Evolutionary conservation across 2,329 filamentous ascomycete genomes (phyloP).

Genomic region (Ciborinia camelliae): DNA sequence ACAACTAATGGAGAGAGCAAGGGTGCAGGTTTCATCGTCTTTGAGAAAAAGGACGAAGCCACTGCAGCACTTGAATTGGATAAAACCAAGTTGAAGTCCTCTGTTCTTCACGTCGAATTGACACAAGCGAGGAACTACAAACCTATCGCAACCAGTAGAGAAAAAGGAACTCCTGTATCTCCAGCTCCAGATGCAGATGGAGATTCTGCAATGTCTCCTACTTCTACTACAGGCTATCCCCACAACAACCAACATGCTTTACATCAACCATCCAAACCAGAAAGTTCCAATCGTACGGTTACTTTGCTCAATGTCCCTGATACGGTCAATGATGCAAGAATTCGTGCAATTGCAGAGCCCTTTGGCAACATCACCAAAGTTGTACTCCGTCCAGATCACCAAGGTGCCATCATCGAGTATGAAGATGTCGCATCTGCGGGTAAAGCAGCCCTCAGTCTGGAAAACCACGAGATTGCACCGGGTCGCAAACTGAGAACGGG

Average conservation of each 20-base stretch:
- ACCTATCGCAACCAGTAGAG: conserved; percentile 47
- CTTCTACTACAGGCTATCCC: conserved; percentile 25
- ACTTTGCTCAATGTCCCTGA: conserved; percentile 84
- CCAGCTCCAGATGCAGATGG: conserved; percentile 37
- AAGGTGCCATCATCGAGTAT: conserved; percentile 84
- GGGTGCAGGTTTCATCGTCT: conserved; percentile 79
- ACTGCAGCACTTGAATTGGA: conserved; percentile 66
- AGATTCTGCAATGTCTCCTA: conserved; percentile 36
- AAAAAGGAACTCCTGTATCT: conserved; percentile 37
- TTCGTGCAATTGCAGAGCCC: conserved; percentile 68
- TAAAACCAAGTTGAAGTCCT: conserved; percentile 64
- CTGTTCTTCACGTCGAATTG: conserved; percentile 64
- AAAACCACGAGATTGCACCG: conserved; percentile 51
- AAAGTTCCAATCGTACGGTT: conserved; percentile 66
- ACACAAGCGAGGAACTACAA: conserved; percentile 56
- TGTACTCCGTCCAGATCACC: conserved; percentile 73
- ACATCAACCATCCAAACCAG: conserved; percentile 43
- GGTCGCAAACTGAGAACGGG: conserved; percentile 54
- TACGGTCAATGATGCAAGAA: conserved; percentile 83
- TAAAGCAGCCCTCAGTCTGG: conserved; percentile 60
- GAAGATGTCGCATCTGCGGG: conserved; percentile 63
- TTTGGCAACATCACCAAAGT: conserved; percentile 72
- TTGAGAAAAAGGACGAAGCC: conserved; percentile 66
- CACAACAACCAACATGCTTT: conserved; percentile 27
- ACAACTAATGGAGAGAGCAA: conserved; percentile 66